Base-by-base conservation (phyloP, 345 rosid species). In the Pistacia atlantica region DNA sequence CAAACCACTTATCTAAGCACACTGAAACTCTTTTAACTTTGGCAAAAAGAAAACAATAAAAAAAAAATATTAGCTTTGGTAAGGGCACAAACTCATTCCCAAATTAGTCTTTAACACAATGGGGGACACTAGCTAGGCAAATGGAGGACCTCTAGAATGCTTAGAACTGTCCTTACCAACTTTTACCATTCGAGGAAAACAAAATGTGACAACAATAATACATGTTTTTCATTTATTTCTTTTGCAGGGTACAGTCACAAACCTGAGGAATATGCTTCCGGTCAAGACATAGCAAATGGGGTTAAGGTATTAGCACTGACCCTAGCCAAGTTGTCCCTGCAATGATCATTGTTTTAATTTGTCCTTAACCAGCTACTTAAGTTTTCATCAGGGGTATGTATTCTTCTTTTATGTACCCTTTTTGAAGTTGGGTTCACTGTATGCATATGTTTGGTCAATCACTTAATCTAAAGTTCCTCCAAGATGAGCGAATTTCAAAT, bases 201-300 rank as follows among this genome's bases (percentile, higher is more conserved):
- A 22, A n/a, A 28, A 52, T 10, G 0, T 35, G 51, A 22, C 14
- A 60, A n/a, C 59, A 37, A 52, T 12, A 61, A 37, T n/a, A n/a
- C 18, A 51, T 60, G 38, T 22, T 65, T 65, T 48, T 25, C 45
- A 20, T 7, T 18, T 3, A 2, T 76, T 77, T 83, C 66, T 76
- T 81, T 84, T 75, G 87, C 89, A 95, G 97, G 99, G 65, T 95
- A 91, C 72, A 95, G 98, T 84, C 99, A 95, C 85, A 95, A 87
- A 77, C 98, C 98, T 60, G 99, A 93, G 86, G 99, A 91, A 80
- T 87, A 80, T 75, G 88, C 98, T 33, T 86, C 96, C 31, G 80
- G 74, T 52, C 76, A 87, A 76, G 93, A 91, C 77, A 85, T 95
- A 69, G 85, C 86, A 35, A 95, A 93, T 76, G 99, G 98, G 71